Evolutionary conservation across 164 flowering plant genomes (phyloP).

Genomic region (Echeveria elegans): DNA sequence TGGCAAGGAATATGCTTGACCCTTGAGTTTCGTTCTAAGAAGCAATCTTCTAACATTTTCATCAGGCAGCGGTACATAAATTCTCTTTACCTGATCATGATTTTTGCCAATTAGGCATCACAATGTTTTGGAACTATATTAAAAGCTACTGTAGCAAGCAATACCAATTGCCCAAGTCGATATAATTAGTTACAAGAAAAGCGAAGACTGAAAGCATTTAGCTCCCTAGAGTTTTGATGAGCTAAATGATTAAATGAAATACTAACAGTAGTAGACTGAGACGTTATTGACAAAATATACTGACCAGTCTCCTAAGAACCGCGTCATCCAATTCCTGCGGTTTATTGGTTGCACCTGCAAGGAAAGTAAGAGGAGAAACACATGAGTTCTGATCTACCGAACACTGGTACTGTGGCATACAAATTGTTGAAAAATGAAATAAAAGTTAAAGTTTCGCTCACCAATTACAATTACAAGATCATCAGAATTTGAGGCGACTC

Average conservation of each 20-base stretch:
- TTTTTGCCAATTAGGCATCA: too few species aligned
- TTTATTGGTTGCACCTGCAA: slow-evolving; percentile 98
- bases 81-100: slow-evolving; percentile 68
- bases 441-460: slow-evolving; percentile 18
- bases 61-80: slow-evolving; percentile 92
- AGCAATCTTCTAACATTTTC: slow-evolving; percentile 62
- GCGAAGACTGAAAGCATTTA: too few species aligned
- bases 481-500: slow-evolving; percentile 76
- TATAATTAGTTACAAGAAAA: too few species aligned
- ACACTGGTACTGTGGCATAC: too few species aligned
- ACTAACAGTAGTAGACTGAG: too few species aligned
- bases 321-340: slow-evolving; percentile 99
- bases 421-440: background rate
- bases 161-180: too few species aligned
- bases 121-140: too few species aligned
- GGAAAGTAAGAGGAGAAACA: slow-evolving; percentile 4
- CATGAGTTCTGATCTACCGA: too few species aligned
- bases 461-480: slow-evolving; percentile 92
- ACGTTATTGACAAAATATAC: background rate
- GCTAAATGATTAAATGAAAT: too few species aligned
- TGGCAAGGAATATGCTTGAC: slow-evolving; percentile 81
- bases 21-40: slow-evolving; percentile 69
- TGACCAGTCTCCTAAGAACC: slow-evolving; percentile 64
- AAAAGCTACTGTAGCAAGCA: too few species aligned
- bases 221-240: too few species aligned